A percentile compares a stretch with the other conserved stretches of the same genome.
These are phyloP conservation scores for Pseudogymnoascus sp. DNA, from an alignment of 2,329 filamentous ascomycete genomes.

Conservation along the genomic window DNA sequence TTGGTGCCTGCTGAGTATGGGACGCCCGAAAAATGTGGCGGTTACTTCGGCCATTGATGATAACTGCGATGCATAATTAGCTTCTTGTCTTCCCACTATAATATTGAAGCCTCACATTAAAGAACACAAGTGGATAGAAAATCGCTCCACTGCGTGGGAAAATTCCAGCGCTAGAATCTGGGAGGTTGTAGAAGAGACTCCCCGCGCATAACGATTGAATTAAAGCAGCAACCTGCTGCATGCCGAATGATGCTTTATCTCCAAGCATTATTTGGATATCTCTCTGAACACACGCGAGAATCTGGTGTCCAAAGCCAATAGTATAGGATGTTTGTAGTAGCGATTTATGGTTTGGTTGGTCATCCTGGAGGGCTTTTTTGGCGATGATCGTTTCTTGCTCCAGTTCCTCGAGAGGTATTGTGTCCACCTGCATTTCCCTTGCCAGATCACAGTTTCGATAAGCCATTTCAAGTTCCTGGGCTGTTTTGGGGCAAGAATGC, in stretches of 20 bases:
- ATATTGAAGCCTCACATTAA: constrained; percentile 39
- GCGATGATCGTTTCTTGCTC: constrained; percentile 45
- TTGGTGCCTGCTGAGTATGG: constrained; percentile 52
- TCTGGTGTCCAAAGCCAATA: constrained; percentile 45
- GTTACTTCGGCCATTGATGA: constrained; percentile 61
- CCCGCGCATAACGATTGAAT: constrained; percentile 55
- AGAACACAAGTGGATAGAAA: constrained; percentile 54
- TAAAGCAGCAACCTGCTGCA: constrained; percentile 53
- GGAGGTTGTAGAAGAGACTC: constrained; percentile 61
- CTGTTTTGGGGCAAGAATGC: constrained; percentile 38
- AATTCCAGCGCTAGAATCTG: constrained; percentile 49
- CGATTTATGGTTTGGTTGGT: constrained; percentile 33
- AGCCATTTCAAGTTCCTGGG: constrained; percentile 36
- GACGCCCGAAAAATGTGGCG: constrained; percentile 54
- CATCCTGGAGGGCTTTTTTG: constrained; percentile 26
- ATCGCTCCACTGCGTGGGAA: constrained; percentile 58
- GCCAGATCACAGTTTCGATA: constrained; percentile 49
- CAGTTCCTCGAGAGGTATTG: constrained; percentile 37
- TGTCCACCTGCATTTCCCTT: constrained; percentile 36
- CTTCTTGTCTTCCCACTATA: neutral
- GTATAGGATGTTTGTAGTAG: constrained; percentile 41
- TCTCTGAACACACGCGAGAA: constrained; percentile 48
- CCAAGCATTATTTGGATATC: constrained; percentile 61
- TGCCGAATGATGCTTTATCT: constrained; percentile 55
- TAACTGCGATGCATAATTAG: constrained; percentile 28